Evolutionary conservation across 768 basidiomycete species (phyloP).

Genomic region (Hemileccinum rubropunctum): DNA sequence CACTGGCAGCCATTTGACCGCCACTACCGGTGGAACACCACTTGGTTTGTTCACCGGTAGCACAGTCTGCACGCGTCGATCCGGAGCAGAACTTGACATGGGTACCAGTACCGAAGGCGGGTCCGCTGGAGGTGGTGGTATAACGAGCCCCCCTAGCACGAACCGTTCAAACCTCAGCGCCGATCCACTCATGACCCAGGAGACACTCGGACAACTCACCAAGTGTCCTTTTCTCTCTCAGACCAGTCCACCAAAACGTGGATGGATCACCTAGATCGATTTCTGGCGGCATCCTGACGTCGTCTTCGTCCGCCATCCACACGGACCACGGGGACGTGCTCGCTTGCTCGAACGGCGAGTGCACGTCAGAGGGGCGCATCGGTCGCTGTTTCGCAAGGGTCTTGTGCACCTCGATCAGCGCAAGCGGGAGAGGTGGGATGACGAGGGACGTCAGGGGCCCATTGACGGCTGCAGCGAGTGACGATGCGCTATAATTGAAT

Average conservation of each 20-base stretch:
- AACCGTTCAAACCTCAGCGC: too few relatives aligned
- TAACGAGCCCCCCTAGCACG: too few relatives aligned
- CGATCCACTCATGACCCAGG: too few relatives aligned
- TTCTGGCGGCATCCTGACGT: not conserved
- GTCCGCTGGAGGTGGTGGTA: too few relatives aligned
- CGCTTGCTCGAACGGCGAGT: conserved; percentile 1
- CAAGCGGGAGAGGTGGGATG: conserved; percentile 3
- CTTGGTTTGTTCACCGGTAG: too few relatives aligned
- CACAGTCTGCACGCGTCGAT: too few relatives aligned
- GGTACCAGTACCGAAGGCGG: too few relatives aligned
- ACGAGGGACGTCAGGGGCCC: not conserved
- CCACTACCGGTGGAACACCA: too few relatives aligned
- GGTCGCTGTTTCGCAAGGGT: not conserved
- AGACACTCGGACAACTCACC: too few relatives aligned
- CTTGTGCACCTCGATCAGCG: conserved; percentile 5
- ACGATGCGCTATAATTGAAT: not conserved
- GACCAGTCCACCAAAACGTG: conserved; percentile 12
- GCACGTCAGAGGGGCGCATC: conserved; percentile 1
- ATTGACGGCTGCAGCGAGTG: not conserved
- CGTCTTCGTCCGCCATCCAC: not conserved
- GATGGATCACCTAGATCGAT: conserved; percentile 1
- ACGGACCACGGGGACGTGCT: not conserved
- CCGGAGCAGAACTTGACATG: too few relatives aligned
- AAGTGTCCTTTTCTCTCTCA: not conserved
- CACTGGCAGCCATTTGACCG: too few relatives aligned